Evolutionary conservation across 805 yeast species (phyloP), one percentile per base, ranked within the genome.

Genomic region (Hanseniaspora valbyensis): DNA sequence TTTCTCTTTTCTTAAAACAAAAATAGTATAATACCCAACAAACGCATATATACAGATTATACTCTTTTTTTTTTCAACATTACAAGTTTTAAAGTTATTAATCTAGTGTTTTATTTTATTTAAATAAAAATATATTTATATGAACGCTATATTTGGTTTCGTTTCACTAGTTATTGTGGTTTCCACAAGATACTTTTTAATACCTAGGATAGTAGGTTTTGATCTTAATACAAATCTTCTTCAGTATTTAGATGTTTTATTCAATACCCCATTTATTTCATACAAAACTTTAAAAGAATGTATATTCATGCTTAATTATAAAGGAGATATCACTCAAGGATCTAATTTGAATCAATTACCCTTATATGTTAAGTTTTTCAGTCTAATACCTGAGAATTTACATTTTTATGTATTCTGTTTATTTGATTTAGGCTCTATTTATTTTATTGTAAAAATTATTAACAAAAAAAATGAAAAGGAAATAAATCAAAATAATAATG

Each of bases 221-320:
- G 16, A n/a, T 22, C 10, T 21, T 10, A 39, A 39, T 39, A 44
- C 39, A 24, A 45, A 26, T n/a, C 24, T 45, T 34, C 39, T 45
- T 16, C 38, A 45, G 24, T 45, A 45, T 32, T 6, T 45, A 7
- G 41, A 45, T 24, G 39, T 45, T 16, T n/a, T 45, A 14, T 45
- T 45, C 33, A 64, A 67, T 3, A 63, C 67, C 1, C 69, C 69
- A 1, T 57, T 64, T 44, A 63, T 63, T 1, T 63, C 67, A 2
- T 63, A 56, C 40, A 59, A 77, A 58, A 70, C 77, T 36, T 61
- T 84, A 38, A 65, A 71, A 56, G 94, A 83, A 61, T 89, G 89
- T 12, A 66, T 83, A 10, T 84, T 74, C 56, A 71, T 84, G 45
- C 65, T 77, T 50, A 62, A 69, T 2, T 74, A 79, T 57, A 72